A percentile compares a stretch with the other conserved stretches of the same genome.
phyloP scores from a whole-genome alignment of 2,329 filamentous ascomycete species.

The Paracoccidioides brasiliensis region DNA sequence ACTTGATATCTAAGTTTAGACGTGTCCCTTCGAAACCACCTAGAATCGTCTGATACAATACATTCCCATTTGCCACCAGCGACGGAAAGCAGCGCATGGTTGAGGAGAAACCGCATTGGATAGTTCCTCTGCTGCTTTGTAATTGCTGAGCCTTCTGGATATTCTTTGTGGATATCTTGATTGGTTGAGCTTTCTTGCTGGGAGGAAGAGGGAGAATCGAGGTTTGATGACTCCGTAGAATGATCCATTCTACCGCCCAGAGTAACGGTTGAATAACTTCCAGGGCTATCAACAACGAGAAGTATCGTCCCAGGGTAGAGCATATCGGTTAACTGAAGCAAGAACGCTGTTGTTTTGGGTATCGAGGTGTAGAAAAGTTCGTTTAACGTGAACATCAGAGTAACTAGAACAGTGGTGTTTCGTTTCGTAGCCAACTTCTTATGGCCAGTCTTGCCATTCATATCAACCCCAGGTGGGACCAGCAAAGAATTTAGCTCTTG shows the following conservation, averaged over 20 bases:
- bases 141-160: background rate
- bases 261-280: constrained; percentile 75
- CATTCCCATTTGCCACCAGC: constrained; percentile 54
- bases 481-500: constrained; percentile 27
- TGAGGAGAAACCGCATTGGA: constrained; percentile 86
- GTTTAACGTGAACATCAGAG: constrained; percentile 87
- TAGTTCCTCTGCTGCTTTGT: constrained; percentile 43
- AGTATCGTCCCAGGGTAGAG: constrained; percentile 51
- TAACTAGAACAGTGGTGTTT: constrained; percentile 46
- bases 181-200: constrained; percentile 3
- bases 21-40: constrained; percentile 68
- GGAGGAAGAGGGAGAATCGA: background rate
- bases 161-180: constrained; percentile 1
- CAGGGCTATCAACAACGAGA: constrained; percentile 82
- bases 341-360: constrained; percentile 60
- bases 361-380: constrained; percentile 77
- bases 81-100: constrained; percentile 56
- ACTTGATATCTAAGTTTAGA: constrained; percentile 61
- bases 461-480: background rate
- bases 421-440: background rate
- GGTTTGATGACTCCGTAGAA: background rate
- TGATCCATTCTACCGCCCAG: constrained; percentile 40
- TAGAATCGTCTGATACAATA: constrained; percentile 59
- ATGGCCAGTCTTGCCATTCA: background rate
- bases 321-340: constrained; percentile 52